A percentile compares a stretch with the other conserved stretches of the same genome.
Evolutionary conservation across 176 grass and related monocot genomes (phyloP).

Genomic region (Metroxylon sagu): DNA sequence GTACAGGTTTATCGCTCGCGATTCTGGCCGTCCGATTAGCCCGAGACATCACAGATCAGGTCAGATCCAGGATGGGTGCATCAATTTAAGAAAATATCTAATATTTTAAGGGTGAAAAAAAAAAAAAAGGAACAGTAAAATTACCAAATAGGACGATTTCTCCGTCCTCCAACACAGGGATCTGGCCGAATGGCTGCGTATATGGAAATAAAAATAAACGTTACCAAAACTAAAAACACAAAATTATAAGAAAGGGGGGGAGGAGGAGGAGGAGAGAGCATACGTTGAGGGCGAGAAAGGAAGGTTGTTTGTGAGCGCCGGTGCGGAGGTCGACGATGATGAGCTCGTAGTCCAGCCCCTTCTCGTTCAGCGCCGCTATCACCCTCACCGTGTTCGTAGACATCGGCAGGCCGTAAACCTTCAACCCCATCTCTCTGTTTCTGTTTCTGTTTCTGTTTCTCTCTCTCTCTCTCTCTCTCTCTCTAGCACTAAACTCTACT

Average conservation of each 20-base stretch:
- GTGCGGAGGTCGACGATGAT: conserved; percentile 59
- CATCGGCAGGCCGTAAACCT: conserved; percentile 54
- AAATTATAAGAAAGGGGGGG: neutral
- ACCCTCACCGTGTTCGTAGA: conserved; percentile 53
- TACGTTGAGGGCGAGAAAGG: conserved; percentile 84
- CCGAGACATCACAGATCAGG: neutral
- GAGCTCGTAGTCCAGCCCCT: conserved; percentile 62
- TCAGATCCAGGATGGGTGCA: neutral
- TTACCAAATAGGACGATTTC: conserved; percentile 61
- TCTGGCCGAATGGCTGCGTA: conserved; percentile 82
- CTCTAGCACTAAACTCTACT: too few species aligned
- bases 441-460: too few species aligned
- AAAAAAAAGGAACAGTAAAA: neutral
- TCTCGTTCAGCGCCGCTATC: conserved; percentile 55
- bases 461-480: neutral
- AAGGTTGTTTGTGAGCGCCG: conserved; percentile 66
- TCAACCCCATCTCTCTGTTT: conserved; percentile 43
- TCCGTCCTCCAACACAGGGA: conserved; percentile 63
- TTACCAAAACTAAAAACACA: too few species aligned
- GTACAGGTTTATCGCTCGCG: conserved; percentile 66
- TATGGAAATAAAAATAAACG: neutral
- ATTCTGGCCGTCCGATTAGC: conserved; percentile 31
- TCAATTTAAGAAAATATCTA: too few species aligned
- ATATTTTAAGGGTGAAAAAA: neutral
- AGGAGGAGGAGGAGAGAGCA: neutral